Base-by-base conservation (phyloP, 148 eudicot genomes). In the Chenopodium formosanum region DNA sequence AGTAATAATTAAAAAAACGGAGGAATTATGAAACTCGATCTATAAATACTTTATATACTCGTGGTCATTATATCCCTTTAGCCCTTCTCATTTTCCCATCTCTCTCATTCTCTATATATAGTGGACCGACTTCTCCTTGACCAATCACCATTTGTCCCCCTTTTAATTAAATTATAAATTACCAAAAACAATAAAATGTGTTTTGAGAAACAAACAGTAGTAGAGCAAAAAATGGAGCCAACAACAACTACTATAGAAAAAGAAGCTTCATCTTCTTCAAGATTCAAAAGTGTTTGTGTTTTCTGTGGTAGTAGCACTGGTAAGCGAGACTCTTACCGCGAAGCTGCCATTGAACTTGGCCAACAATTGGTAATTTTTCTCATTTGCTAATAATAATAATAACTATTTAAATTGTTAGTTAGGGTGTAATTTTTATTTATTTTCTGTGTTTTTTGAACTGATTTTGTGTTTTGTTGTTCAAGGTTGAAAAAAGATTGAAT, bases 251-350 rank as follows among this genome's bases (percentile, higher is more conserved):
- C 14, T 17, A 13, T 56, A 2, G 22, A 2, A 14, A 19, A 4
- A 56, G 62, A 14, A 56, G 2, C 64, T 4, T 90, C 90, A 66
- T 73, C 77, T 75, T 90, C 90, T 71, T 73, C 77, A 22, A 88
- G 89, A 82, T 90, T 90, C 68, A 90, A 87, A 79, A 88, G 86
- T 27, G 89, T 86, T 11, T 88, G 92, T 84, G 92, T 90, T 19
- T 90, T 90, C 56, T 90, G 92, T 80, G 92, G 92, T 4, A 90
- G 92, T 77, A 88, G 90, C 52, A 74, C 85, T 75, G 92, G 92
- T 65, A 90, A 90, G 20, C 75, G 89, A 46, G 84, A 88, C 12
- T 82, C 87, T 66, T 90, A 90, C 62, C 78, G 85, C 53, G 79
- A 83, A 9, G 92, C 92, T 47, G 92, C 92, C 70, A 82, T 90